Base-by-base conservation (phyloP, 495 filamentous ascomycete genomes). In the Aspergillus sclerotiicarbonarius region DNA sequence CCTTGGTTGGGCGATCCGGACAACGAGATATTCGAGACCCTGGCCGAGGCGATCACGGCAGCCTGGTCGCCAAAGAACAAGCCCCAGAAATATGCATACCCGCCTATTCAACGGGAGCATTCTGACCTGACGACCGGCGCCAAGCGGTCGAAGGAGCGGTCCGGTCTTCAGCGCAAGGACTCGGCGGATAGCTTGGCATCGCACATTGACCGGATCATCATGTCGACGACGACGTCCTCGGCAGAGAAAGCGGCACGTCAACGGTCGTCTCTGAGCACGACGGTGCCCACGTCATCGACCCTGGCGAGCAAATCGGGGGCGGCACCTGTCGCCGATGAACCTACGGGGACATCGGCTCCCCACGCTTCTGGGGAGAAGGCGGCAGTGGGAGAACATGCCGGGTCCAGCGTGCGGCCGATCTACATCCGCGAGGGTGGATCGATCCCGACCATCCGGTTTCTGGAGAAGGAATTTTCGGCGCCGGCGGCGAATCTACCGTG, bases 341-440 rank as follows among this genome's bases (percentile, higher is more conserved):
- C 52, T 1, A 16, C 53, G 3, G 10, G n/a, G 37, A 16, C 41
- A 16, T 18, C 20, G 9, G 4, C n/a, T 6, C 12, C 37, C 8
- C 3, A 41, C n/a, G 10, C 2, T 3, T 6, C 37, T n/a, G 37
- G 13, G 37, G n/a, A 41, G 37, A 41, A n/a, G 6, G 37, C 37
- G 10, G 15, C 37, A 12, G 12, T 25, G 25, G 25, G 3, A 1
- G 37, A n/a, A 13, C 37, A n/a, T 4, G 37, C 37, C 13, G 9
- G 10, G 9, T 29, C 62, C 3, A 49, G 61, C 7, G 69, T 79
- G 6, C 72, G 71, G 49, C 75, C 77, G 2, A 80, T 98, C 19
- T 98, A 95, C 69, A 98, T 98, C 65, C 84, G 94, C 10, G 94
- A 98, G 74, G 94, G 94, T 3, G 94, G 94, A 4, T 92, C 88